Percentiles rank a stretch among this genome's conserved stretches.
Conservation (phyloP, 192 early-diverging fungal genomes). For the Geosiphon pyriformis region DNA sequence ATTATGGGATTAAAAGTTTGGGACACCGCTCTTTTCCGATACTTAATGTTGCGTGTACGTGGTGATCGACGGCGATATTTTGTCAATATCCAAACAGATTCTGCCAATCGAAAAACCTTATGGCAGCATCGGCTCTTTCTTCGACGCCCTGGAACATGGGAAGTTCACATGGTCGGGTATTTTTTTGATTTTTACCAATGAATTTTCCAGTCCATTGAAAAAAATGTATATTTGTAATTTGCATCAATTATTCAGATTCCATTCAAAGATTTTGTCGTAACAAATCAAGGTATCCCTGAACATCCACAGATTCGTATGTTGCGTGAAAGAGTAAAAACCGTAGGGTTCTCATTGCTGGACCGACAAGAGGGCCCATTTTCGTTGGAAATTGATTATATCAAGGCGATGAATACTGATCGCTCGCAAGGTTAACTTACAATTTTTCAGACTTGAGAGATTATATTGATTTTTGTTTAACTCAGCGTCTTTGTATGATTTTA, state of each 20-base stretch:
- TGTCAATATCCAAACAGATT: slow-evolving; percentile 89
- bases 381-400: slow-evolving; percentile 88
- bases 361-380: slow-evolving; percentile 77
- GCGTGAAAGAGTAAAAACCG: slow-evolving; percentile 76
- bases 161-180: slow-evolving; percentile 69
- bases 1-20: slow-evolving; percentile 35
- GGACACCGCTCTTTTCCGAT: slow-evolving; percentile 83
- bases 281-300: slow-evolving; percentile 82
- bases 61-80: slow-evolving; percentile 85
- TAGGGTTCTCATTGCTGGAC: slow-evolving; percentile 84
- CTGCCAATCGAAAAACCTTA: slow-evolving; percentile 74
- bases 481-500: no score
- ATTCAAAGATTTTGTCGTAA: slow-evolving; percentile 89
- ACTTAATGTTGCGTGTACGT: slow-evolving; percentile 71
- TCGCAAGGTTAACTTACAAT: slow-evolving; percentile 19
- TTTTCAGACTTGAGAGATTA: no score
- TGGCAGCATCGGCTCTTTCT: slow-evolving; percentile 93
- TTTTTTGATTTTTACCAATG: not conserved
- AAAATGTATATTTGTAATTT: not conserved
- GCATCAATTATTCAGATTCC: slow-evolving; percentile 58
- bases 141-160: slow-evolving; percentile 85
- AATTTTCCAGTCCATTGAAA: not conserved
- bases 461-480: no score
- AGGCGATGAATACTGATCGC: slow-evolving; percentile 73
- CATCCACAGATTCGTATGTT: slow-evolving; percentile 82